Conservation (phyloP, 139 green algal genomes). For the Axilococcus clingmanii region DNA sequence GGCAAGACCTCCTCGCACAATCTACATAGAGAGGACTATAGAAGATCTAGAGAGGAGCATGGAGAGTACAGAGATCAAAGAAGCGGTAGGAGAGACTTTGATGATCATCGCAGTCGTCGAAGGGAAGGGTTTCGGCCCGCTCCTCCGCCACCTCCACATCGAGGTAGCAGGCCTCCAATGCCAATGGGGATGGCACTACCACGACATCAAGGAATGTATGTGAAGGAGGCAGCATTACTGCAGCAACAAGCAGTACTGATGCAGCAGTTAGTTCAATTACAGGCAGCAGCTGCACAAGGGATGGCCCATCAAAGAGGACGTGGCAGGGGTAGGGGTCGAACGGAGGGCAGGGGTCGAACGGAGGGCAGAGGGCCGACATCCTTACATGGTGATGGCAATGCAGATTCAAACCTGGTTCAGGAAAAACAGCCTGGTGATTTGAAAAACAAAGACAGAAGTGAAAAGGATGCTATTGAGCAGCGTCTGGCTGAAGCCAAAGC, state of each 20-base stretch:
- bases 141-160: neutral
- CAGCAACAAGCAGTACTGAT: neutral
- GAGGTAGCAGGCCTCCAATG: neutral
- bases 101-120: neutral
- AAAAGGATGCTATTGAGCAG: conserved; percentile 10
- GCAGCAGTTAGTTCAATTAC: too few relatives aligned
- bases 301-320: neutral
- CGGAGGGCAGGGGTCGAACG: conserved; percentile 22
- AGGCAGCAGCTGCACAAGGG: neutral
- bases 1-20: too few relatives aligned
- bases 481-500: neutral
- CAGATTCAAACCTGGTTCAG: neutral
- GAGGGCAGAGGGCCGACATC: neutral
- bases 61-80: too few relatives aligned
- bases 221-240: neutral
- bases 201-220: neutral
- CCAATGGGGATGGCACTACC: neutral
- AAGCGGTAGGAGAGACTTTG: conserved; percentile 6
- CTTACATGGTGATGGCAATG: neutral
- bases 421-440: neutral
- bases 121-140: neutral
- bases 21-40: too few relatives aligned
- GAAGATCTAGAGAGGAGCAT: too few relatives aligned
- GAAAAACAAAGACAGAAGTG: neutral
- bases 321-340: conserved; percentile 35